Base-by-base conservation (phyloP, 345 rosid genomes). In the Lepidium didymum region DNA sequence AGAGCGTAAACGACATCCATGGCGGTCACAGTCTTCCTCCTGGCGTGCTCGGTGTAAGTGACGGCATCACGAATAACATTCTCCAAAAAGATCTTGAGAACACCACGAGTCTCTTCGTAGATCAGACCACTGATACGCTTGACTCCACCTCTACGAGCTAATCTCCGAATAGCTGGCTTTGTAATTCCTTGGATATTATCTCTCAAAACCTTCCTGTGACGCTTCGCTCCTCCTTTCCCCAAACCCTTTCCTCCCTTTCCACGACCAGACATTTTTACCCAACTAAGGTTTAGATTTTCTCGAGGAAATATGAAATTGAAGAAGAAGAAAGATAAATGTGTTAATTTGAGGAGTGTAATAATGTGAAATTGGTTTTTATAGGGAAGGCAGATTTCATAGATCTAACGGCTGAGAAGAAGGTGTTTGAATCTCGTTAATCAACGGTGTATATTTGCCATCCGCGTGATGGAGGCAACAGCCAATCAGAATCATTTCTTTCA, bases 111-210 rank as follows among this genome's bases (percentile, higher is more conserved):
- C 67, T 77, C 81, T 7, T 81, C 81, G 47, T 81, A 81, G 68
- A 82, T 82, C 1, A 82, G 59, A n/a, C 85, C 85, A 43, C 83
- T 82, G 59, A 82, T 82, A 31, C 83, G 77, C 79, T 82, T 82
- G 16, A 82, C 85, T 3, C 85, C 83, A 11, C 81, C 85, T 47
- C 83, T 73, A 10, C 83, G 80, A 14, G 83, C 85, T 51, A 82
- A 34, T 0, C 83, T 77, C 7, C 85, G 58, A 1, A 79, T 79
- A 50, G 82, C 82, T 2, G 82, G 79, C 68, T 76, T 76, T 27
- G 79, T 76, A 64, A 76, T 76, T 56, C 79, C 79, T 8, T 76
- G 79, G 71, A 76, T 76, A 58, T 76, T 76, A 27, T 76, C 79
- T 53, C 79, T 70, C 9, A 76, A 33, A 43, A 76, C 79, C 62